Conservation (phyloP, 495 filamentous ascomycete species). For the Xylaria bambusicola region DNA sequence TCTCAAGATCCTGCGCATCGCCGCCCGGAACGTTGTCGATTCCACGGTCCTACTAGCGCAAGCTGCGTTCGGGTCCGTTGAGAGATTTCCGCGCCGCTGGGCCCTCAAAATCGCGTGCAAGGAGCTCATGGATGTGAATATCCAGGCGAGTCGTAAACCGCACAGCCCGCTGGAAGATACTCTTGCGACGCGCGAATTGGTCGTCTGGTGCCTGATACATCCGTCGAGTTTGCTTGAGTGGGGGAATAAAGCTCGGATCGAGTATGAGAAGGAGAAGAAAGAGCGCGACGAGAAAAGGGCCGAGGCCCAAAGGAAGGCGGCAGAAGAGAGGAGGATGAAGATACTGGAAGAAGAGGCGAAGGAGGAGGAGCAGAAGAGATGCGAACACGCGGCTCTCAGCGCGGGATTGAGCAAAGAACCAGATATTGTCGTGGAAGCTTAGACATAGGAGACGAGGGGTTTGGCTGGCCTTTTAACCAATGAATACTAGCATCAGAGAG, state of each 20-base stretch:
- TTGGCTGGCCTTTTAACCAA: too few relatives aligned
- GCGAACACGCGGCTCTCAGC: too few relatives aligned
- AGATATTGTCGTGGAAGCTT: too few relatives aligned
- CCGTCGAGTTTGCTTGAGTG: background rate
- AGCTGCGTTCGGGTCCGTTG: conserved; percentile 24
- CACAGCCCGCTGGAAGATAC: conserved; percentile 50
- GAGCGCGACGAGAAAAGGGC: background rate
- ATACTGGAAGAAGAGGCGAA: too few relatives aligned
- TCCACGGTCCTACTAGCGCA: conserved; percentile 27
- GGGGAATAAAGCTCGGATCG: background rate
- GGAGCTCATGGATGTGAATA: conserved; percentile 31
- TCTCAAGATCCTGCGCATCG: conserved; percentile 31
- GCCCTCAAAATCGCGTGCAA: conserved; percentile 34
- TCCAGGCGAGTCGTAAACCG: conserved; percentile 29
- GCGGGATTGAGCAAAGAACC: too few relatives aligned
- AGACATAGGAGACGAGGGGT: too few relatives aligned
- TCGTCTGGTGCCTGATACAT: background rate
- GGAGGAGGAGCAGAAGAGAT: too few relatives aligned
- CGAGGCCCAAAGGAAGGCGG: background rate
- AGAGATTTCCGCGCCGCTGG: conserved; percentile 15
- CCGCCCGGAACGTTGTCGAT: conserved; percentile 35
- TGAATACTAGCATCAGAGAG: too few relatives aligned
- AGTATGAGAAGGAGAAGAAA: background rate
- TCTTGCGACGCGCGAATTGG: conserved; percentile 41
- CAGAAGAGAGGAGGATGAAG: background rate